Percentiles rank a stretch among this genome's conserved stretches.
These are phyloP conservation scores for Lactarius deliciosus DNA, from an alignment of 768 basidiomycete genomes.

Conservation along the genomic window DNA sequence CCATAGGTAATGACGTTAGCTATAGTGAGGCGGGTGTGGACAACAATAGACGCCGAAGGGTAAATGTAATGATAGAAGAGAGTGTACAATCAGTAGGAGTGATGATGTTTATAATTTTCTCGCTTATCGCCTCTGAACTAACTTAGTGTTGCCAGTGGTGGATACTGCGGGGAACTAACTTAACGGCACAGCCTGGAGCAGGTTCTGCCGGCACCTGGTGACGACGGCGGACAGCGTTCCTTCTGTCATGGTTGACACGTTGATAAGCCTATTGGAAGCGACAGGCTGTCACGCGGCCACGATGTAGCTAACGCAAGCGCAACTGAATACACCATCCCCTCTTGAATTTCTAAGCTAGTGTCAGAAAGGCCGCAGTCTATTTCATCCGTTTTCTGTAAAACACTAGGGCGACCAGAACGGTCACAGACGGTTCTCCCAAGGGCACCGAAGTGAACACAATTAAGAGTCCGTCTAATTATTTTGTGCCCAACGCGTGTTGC, in stretches of 20 bases:
- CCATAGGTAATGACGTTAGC: constrained; percentile 1
- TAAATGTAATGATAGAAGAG: not conserved
- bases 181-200: too few species aligned
- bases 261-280: not conserved
- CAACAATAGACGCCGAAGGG: not conserved
- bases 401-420: not conserved
- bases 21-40: not conserved
- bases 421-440: constrained; percentile 1
- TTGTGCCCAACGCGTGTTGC: constrained; percentile 72
- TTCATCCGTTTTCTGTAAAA: not conserved
- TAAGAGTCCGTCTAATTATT: constrained; percentile 36
- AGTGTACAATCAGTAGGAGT: not conserved
- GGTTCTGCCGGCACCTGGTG: too few species aligned
- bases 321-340: not conserved
- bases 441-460: not conserved
- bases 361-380: constrained; percentile 5
- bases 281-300: not conserved
- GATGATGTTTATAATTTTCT: not conserved
- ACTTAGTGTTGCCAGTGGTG: not conserved
- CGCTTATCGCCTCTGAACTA: not conserved
- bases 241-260: not conserved
- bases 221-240: too few species aligned
- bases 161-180: not conserved
- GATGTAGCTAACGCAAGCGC: not conserved
- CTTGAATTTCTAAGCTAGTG: not conserved